phyloP scores from a whole-genome alignment of 305 asterid species.

The Fraxinus sp. region DNA sequence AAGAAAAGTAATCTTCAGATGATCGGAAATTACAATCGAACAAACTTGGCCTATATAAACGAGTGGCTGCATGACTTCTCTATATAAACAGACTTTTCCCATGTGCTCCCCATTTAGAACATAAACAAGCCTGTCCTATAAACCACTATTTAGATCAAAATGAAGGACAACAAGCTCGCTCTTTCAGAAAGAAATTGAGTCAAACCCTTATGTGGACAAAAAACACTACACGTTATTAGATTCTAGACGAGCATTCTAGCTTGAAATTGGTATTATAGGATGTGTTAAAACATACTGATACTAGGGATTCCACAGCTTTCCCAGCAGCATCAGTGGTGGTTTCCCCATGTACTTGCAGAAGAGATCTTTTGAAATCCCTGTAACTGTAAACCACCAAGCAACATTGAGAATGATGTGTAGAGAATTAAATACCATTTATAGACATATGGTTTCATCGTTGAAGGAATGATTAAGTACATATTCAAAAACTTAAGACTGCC shows the following conservation, averaged over 20 bases:
- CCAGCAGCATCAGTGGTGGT: slow-evolving; percentile 56
- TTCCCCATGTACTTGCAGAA: slow-evolving; percentile 68
- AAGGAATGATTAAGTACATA: slow-evolving; percentile 44
- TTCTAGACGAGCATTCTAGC: neutral
- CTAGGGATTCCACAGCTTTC: slow-evolving; percentile 79
- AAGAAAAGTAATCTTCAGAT: slow-evolving; percentile 13
- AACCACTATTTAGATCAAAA: neutral
- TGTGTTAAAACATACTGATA: slow-evolving; percentile 56
- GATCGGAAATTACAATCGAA: neutral
- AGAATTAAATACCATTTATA: neutral
- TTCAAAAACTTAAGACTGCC: slow-evolving; percentile 93
- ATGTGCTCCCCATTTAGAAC: neutral
- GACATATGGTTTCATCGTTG: neutral
- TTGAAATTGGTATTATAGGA: slow-evolving; percentile 13
- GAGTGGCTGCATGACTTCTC: neutral
- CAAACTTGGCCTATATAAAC: slow-evolving; percentile 9
- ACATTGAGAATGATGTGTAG: slow-evolving; percentile 18
- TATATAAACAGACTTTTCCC: neutral
- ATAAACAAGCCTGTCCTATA: slow-evolving; percentile 10
- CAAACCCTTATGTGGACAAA: neutral
- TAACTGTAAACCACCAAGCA: slow-evolving; percentile 54
- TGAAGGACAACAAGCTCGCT: neutral
- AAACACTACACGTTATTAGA: neutral
- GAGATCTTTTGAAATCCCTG: slow-evolving; percentile 77
- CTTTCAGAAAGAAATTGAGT: neutral